Evolutionary conservation across 2,329 filamentous ascomycete genomes (phyloP), one percentile per base, ranked within the genome.

Genomic region (Chrysoporthe deuterocubensis): DNA sequence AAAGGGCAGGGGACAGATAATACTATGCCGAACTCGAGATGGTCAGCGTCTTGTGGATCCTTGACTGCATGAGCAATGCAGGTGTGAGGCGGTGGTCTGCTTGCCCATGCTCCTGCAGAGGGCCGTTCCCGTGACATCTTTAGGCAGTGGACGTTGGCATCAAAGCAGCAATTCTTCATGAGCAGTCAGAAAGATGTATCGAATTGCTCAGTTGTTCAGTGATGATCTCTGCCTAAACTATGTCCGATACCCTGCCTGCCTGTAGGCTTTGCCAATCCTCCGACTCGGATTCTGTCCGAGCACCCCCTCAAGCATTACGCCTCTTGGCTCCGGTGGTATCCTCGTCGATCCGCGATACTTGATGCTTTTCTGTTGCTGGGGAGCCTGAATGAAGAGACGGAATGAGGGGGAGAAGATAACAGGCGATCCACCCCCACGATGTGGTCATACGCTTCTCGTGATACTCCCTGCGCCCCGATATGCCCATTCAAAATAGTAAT

Each of bases 191-290:
- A 26, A 34, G 50, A 54, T 21, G 8, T 54, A 54, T 54, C 50
- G 32, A 21, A 54, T 54, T 54, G 50, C 4, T 2, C n/a, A 34
- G 26, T 26, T 26, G 26, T 26, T 26, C 26, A 26, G 26, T 26
- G 54, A 57, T 57, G 54, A 57, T 57, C 54, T 57, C 32, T 57
- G 40, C 54, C 54, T 40, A 11, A 40, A 21, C 32, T 57, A 57
- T 40, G 54, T 32, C 40, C 34, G 14, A 40, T 14, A n/a, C 1
- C 54, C 7, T 34, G 21, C 26, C 11, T 40, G 26, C 14, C 42
- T 14, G 32, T 13, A 50, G 6, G 32, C 18, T 14, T 32, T 50
- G 18, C 32, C 43, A 44, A 37, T 37, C n/a, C 60, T 52, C 60
- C 50, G 32, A 26, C 60, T 48, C 43, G 43, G 44, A 44, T 52